Conservation (phyloP, 164 flowering plant species). For the Liquidambar formosana region DNA sequence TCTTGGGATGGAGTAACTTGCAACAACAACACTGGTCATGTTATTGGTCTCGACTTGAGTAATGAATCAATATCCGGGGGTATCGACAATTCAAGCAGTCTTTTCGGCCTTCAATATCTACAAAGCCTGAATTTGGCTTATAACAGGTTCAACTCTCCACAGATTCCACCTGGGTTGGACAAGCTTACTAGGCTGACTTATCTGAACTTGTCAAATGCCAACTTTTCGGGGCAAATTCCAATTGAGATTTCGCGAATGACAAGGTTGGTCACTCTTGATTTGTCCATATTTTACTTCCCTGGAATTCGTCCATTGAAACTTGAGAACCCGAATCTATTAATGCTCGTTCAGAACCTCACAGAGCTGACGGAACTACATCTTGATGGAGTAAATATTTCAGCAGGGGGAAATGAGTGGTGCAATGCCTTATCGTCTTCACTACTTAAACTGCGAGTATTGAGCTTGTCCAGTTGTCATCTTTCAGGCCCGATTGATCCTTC, state of each 20-base stretch:
- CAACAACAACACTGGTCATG: too few species aligned
- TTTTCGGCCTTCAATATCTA: too few species aligned
- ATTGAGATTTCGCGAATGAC: slow-evolving; percentile 17
- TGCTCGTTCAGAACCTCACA: slow-evolving; percentile 17
- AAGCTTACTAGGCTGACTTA: slow-evolving; percentile 5
- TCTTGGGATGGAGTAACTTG: too few species aligned
- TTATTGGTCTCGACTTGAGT: too few species aligned
- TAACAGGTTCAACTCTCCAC: too few species aligned
- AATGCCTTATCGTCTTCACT: slow-evolving; percentile 23
- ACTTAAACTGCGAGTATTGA: slow-evolving; percentile 24
- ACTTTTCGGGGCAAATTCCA: slow-evolving; percentile 28
- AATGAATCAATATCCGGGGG: too few species aligned
- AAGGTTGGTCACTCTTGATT: slow-evolving; percentile 24
- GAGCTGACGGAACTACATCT: slow-evolving; percentile 15
- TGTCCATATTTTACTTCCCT: not conserved
- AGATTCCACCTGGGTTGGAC: slow-evolving; percentile 19
- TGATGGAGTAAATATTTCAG: slow-evolving; percentile 23
- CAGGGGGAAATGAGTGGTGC: slow-evolving; percentile 17
- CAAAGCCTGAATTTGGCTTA: too few species aligned
- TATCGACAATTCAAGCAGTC: too few species aligned
- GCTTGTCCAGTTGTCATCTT: slow-evolving; percentile 25
- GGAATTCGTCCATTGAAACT: not conserved
- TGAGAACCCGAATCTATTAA: slow-evolving; percentile 16
- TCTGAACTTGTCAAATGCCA: slow-evolving; percentile 25
- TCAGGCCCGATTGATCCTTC: slow-evolving; percentile 26